Percentiles rank a stretch among this genome's conserved stretches.
Evolutionary conservation across 2,329 filamentous ascomycete species (phyloP).

Genomic region (Blumeria graminis): DNA sequence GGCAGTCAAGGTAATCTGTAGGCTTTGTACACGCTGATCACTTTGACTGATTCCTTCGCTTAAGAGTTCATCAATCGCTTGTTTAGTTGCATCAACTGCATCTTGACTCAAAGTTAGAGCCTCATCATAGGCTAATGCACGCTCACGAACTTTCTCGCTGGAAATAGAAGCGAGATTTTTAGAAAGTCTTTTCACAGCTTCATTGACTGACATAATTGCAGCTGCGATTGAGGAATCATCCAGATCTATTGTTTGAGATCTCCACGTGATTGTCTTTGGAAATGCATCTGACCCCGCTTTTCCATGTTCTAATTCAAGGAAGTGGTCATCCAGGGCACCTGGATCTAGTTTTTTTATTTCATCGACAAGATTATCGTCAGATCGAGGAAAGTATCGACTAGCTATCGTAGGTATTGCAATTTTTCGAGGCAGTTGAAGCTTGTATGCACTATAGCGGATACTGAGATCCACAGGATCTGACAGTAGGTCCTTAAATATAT

Average conservation of each 20-base stretch:
- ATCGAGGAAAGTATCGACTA: conserved; percentile 49
- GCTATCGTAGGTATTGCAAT: conserved; percentile 59
- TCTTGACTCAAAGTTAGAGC: conserved; percentile 81
- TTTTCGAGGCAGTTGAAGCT: conserved; percentile 67
- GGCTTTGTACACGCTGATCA: conserved; percentile 68
- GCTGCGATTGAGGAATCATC: conserved; percentile 84
- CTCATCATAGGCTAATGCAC: conserved; percentile 72
- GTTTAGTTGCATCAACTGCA: conserved; percentile 77
- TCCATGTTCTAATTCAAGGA: conserved; percentile 24
- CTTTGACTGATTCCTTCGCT: conserved; percentile 64
- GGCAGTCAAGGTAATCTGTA: conserved; percentile 79
- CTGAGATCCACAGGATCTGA: conserved; percentile 75
- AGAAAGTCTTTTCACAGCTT: conserved; percentile 25
- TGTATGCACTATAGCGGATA: conserved; percentile 83
- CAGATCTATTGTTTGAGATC: conserved; percentile 61
- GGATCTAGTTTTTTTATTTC: conserved; percentile 49
- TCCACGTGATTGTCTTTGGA: conserved; percentile 63
- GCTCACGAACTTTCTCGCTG: conserved; percentile 32
- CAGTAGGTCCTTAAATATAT: conserved; percentile 67
- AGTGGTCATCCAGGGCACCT: conserved; percentile 34
- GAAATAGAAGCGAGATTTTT: conserved; percentile 22
- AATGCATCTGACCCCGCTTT: conserved; percentile 27
- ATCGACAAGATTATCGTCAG: conserved; percentile 34
- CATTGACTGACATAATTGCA: conserved; percentile 46
- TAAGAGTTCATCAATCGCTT: conserved; percentile 72